Base-by-base conservation (phyloP, 2,329 filamentous ascomycete species). In the Talaromyces sp. region DNA sequence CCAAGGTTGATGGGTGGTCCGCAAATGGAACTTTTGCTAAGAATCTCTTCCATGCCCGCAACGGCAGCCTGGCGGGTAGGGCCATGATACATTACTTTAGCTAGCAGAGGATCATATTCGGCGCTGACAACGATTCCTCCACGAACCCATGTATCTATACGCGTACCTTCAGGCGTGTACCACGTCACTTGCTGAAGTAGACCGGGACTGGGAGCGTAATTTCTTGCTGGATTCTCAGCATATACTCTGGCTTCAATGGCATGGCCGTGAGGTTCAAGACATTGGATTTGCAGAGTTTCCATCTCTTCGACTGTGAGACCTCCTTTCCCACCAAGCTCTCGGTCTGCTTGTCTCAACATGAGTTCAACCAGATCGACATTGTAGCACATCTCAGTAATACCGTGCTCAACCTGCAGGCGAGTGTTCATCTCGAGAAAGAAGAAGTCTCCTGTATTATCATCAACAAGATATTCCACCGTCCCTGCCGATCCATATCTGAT, bases 391-490 rank as follows among this genome's bases (percentile, higher is more conserved):
- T 87, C 85, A 0, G 85, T 86, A 37, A 86, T 85, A 0, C 82
- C 82, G 69, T 87, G 85, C 70, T 87, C 85, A 6, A 87, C 85
- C 67, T 87, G 85, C 2, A 87, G 75, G 54, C 85, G 76, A 0
- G 85, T 86, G 68, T 86, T 87, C 83, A 87, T 85, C 69, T 86
- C 85, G 0, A 86, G 74, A 67, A 86, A 87, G 77, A 84, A 97
- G 77, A 95, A 97, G 50, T 90, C 86, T 57, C 88, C 90, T 6
- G 87, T 89, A 71, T 91, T 87, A 74, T 92, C 90, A 76, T 97
- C 92, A 5, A 96, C 89, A 50, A 97, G 90, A 73, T 93, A 97
- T 78, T 97, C 93, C 22, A 97, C 90, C 0, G 93, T 97, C 1
- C 93, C 93, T 9, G 92, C 93, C 7, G 90, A 92, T n/a, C 90